Conservation (phyloP, 805 yeast species). For the Kodamaea fukazawae region DNA sequence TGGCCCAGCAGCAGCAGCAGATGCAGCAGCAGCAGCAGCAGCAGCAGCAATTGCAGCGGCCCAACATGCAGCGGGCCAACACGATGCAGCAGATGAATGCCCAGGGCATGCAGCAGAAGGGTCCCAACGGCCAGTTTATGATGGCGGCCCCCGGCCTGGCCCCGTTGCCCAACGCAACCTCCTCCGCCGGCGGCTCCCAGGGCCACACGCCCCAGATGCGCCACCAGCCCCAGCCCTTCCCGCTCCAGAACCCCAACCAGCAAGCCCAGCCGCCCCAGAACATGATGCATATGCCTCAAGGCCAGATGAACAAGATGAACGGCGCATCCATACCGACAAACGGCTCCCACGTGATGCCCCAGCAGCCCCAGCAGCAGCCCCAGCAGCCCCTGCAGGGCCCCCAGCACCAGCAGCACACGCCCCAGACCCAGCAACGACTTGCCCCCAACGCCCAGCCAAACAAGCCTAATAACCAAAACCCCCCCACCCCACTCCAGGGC, state of each 20-base stretch:
- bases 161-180: constrained; percentile 17
- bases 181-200: constrained; percentile 20
- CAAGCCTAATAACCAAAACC: background rate
- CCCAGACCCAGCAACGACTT: background rate
- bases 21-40: constrained; percentile 7
- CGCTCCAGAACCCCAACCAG: constrained; percentile 7
- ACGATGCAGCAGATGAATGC: constrained; percentile 17
- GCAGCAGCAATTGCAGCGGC: constrained; percentile 14
- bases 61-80: constrained; percentile 21
- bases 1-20: constrained; percentile 8
- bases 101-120: constrained; percentile 7
- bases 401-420: constrained; percentile 4
- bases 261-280: constrained; percentile 6
- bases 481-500: background rate
- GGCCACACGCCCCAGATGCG: constrained; percentile 32
- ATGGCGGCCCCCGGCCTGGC: constrained; percentile 23
- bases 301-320: constrained; percentile 12
- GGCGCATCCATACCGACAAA: constrained; percentile 10
- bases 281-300: constrained; percentile 2
- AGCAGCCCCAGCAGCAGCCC: constrained; percentile 22
- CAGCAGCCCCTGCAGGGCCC: constrained; percentile 18
- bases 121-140: constrained; percentile 12
- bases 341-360: constrained; percentile 24
- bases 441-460: background rate
- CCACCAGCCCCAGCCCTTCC: constrained; percentile 20